Evolutionary conservation across 2,329 filamentous ascomycete species (phyloP).

Genomic region (Neofusicoccum umdonicola): DNA sequence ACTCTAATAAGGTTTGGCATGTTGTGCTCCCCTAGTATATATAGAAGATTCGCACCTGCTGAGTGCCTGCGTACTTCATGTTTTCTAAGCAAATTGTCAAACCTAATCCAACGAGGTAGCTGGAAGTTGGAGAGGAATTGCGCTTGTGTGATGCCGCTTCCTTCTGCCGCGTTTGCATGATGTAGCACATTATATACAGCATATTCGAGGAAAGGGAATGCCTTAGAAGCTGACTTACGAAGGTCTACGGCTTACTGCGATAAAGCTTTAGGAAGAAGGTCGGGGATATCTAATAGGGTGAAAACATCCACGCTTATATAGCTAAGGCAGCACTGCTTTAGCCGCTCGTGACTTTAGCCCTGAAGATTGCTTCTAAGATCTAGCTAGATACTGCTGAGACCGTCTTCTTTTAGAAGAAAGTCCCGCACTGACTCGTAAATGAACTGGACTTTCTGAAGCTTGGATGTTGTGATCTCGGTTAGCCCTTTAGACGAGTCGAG

Average conservation of each 20-base stretch:
- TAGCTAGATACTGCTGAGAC: conserved; percentile 31
- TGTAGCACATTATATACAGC: conserved; percentile 40
- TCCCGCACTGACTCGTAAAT: conserved; percentile 35
- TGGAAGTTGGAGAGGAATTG: conserved; percentile 27
- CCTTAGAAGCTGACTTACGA: conserved; percentile 17
- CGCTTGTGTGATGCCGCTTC: conserved; percentile 22
- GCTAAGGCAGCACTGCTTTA: conserved; percentile 45
- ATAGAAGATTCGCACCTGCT: conserved; percentile 20
- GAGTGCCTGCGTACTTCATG: conserved; percentile 23
- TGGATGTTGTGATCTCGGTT: conserved; percentile 21
- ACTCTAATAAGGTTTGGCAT: conserved; percentile 30
- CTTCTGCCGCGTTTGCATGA: conserved; percentile 42
- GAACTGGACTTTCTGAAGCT: conserved; percentile 29
- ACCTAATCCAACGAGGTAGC: conserved; percentile 28
- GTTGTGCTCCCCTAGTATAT: conserved; percentile 26
- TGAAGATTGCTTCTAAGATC: conserved; percentile 33
- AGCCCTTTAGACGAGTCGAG: conserved; percentile 28
- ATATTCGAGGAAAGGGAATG: conserved; percentile 50
- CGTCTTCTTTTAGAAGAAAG: conserved; percentile 40
- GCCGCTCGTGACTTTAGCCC: conserved; percentile 40
- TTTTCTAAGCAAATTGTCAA: conserved; percentile 35
- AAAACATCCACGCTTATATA: conserved; percentile 36
- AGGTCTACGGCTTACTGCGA: background rate
- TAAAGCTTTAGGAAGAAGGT: conserved; percentile 19
- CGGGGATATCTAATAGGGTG: background rate